Evolutionary conservation across 2,329 filamentous ascomycete genomes (phyloP).

Genomic region (Thelonectria rubi): DNA sequence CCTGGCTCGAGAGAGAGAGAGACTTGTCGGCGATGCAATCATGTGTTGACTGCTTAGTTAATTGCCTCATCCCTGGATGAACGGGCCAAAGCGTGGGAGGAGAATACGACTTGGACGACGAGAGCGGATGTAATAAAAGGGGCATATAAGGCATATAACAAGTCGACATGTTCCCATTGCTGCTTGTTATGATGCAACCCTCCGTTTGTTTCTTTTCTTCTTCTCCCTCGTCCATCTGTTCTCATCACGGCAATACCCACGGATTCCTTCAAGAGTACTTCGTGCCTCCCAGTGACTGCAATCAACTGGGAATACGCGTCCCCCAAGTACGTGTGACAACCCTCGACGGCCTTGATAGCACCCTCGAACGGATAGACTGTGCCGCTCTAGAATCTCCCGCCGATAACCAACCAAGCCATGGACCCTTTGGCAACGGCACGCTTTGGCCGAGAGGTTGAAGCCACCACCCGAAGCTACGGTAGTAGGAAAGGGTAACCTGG

Average conservation of each 20-base stretch:
- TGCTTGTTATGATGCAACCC: not conserved
- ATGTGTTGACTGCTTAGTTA: not conserved
- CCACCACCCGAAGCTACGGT: not conserved
- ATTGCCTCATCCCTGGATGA: not conserved
- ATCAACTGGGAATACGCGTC: not conserved
- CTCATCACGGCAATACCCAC: not conserved
- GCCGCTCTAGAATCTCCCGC: not conserved
- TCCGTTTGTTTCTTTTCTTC: not conserved
- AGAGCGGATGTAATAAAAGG: not conserved
- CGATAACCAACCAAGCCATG: not conserved
- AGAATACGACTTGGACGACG: slow-evolving; percentile 4
- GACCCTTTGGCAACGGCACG: not conserved
- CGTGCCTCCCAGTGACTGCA: not conserved
- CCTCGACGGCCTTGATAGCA: no score
- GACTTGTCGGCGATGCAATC: not conserved
- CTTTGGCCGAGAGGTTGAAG: slow-evolving; percentile 4
- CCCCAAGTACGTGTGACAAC: no score
- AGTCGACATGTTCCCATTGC: slow-evolving; percentile 4
- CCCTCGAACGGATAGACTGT: not conserved
- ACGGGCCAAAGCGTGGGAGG: slow-evolving; percentile 4
- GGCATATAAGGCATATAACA: not conserved
- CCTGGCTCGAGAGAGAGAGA: not conserved
- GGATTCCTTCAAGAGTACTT: not conserved
- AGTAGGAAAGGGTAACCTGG: no score
- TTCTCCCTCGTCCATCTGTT: not conserved